phyloP scores from a whole-genome alignment of 495 filamentous ascomycete genomes.

The Daldinia caldariorum region DNA sequence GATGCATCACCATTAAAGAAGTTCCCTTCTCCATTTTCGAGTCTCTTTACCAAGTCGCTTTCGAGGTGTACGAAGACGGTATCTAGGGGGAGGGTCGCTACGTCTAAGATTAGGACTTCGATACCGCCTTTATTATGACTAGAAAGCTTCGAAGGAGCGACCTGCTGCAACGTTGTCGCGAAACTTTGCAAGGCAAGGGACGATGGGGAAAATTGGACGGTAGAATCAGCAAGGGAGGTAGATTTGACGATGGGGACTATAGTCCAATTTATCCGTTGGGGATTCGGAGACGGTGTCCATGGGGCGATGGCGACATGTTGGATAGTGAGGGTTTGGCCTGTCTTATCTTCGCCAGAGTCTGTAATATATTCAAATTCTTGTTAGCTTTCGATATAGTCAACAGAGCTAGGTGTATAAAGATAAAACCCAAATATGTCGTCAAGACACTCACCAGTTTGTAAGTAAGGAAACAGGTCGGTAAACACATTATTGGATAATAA shows the following conservation, averaged over 20 bases:
- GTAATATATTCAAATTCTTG: constrained; percentile 19
- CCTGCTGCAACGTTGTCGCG: constrained; percentile 65
- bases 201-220: constrained; percentile 82
- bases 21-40: constrained; percentile 66
- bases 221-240: constrained; percentile 71
- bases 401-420: constrained; percentile 32
- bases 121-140: constrained; percentile 70
- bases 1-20: constrained; percentile 62
- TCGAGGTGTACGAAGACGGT: constrained; percentile 87
- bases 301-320: constrained; percentile 83
- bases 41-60: constrained; percentile 69
- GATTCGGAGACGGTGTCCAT: constrained; percentile 71
- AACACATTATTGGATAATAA: constrained; percentile 88
- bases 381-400: constrained; percentile 25
- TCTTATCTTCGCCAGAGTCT: constrained; percentile 49
- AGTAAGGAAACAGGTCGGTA: constrained; percentile 77
- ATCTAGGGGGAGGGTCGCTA: constrained; percentile 79
- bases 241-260: constrained; percentile 79
- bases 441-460: constrained; percentile 51
- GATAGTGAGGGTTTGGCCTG: constrained; percentile 47
- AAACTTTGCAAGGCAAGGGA: constrained; percentile 83
- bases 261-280: constrained; percentile 79
- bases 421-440: constrained; percentile 8
- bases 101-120: constrained; percentile 84
- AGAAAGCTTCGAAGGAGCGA: constrained; percentile 70